A percentile compares a stretch with the other conserved stretches of the same genome.
Evolutionary conservation across 2,329 filamentous ascomycete genomes (phyloP).

Genomic region (Colletotrichum sp.): DNA sequence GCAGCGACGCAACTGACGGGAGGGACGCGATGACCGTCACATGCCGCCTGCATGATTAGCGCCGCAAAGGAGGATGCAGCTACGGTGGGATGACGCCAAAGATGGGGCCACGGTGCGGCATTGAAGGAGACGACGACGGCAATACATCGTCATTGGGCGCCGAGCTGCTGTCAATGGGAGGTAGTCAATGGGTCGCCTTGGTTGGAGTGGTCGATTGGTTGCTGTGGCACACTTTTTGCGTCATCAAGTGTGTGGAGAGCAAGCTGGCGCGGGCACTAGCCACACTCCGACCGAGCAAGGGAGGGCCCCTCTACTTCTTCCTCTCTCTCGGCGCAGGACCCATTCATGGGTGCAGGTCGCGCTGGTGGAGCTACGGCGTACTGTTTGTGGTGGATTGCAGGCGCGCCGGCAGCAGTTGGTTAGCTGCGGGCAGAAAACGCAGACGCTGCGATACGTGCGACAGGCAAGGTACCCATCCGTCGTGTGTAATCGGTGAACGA

Average conservation of each 20-base stretch:
- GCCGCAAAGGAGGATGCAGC: not conserved
- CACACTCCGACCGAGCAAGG: constrained; percentile 15
- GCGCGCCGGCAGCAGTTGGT: not conserved
- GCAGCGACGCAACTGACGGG: not conserved
- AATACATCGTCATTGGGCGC: constrained; percentile 10
- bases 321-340: not conserved
- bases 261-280: constrained; percentile 21
- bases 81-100: constrained; percentile 21
- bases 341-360: not conserved
- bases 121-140: not conserved
- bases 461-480: not conserved
- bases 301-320: not conserved
- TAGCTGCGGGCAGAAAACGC: not conserved
- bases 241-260: constrained; percentile 20
- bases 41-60: constrained; percentile 15
- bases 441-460: not conserved
- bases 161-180: not conserved
- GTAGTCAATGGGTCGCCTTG: constrained; percentile 2
- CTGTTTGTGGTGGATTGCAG: not conserved
- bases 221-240: constrained; percentile 25
- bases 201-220: constrained; percentile 11
- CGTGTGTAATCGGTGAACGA: not conserved
- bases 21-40: constrained; percentile 10
- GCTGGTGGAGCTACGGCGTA: not conserved
- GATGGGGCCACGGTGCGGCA: not conserved